Evolutionary conservation across 129 eudicot species (phyloP), one percentile per base, ranked within the genome.

Genomic region (Lactuca saligna): DNA sequence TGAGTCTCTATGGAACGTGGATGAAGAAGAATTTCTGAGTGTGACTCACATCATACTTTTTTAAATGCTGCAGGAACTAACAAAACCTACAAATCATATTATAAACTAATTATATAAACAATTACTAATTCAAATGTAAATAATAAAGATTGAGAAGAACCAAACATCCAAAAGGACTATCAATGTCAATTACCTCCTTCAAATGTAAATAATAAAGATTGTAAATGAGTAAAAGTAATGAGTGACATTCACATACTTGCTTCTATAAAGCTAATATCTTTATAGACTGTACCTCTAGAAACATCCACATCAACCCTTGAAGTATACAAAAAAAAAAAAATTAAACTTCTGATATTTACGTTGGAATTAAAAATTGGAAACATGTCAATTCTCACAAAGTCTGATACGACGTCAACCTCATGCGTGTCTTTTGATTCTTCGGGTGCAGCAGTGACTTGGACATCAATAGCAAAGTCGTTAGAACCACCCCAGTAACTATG

Each of bases 1-100:
- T 92, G 98, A 33, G 95, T 88, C 79, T 92, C 98, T 69, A 92
- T 84, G 54, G 98, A 96, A 72, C 98, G 90, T 37, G 98, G 95
- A 63, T 96, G 96, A 39, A 92, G 91, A 82, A 88, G 92, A 76
- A 92, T 72, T 79, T 92, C 96, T 96, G 96, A 92, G 72, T 92
- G 98, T 38, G 98, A 96, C 81, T 89, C 82, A 58, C 98, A 96
- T 1, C 96, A 88, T 80, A 87, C 85, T 74, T 82, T 86, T 17
- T 96, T 92, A 77, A 92, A 92, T 57, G 98, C 98, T 20, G 98
- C 71, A 71, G 96, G 96, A 50, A 92, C 86, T 80, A 92, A 78
- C 82, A 92, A 42, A 68, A 92, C 96, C 96, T 91, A 73, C 60
- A 72, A 49, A 67, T 17, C 41, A 64, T n/a, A 71, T 71, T 17